These are phyloP conservation scores for Crassisporium funariophilum DNA, from an alignment of 768 basidiomycete genomes.

Conservation along the genomic window DNA sequence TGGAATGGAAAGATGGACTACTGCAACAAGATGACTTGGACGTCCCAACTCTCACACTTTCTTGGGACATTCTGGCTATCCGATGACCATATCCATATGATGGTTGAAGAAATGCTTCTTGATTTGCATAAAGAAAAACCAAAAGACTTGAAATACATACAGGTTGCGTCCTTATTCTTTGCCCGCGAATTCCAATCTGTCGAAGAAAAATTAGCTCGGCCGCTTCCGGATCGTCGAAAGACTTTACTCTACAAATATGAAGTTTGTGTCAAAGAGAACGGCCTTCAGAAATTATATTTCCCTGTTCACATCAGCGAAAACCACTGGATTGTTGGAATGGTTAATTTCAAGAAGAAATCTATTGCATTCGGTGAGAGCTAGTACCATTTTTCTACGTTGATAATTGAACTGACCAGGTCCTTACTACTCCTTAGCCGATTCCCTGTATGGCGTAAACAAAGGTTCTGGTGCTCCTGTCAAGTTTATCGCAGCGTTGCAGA, in stretches of 20 bases:
- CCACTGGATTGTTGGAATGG: conserved; percentile 22
- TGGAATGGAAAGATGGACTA: background rate
- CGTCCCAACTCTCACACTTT: background rate
- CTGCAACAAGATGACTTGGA: background rate
- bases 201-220: background rate
- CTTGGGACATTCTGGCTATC: background rate
- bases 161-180: background rate
- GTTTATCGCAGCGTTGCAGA: background rate
- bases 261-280: conserved; percentile 3
- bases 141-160: background rate
- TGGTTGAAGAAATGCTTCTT: background rate
- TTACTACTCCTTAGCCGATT: too few species aligned
- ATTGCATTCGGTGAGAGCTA: conserved; percentile 12
- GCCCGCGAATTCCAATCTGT: background rate
- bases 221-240: background rate
- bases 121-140: background rate
- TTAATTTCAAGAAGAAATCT: conserved; percentile 14
- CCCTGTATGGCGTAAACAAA: background rate
- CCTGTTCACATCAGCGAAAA: conserved; percentile 18
- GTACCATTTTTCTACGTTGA: background rate
- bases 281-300: conserved; percentile 11
- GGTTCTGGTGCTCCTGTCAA: background rate
- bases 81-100: background rate
- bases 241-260: background rate
- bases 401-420: too few species aligned